phyloP scores from a whole-genome alignment of 108 stramenopile genomes.

The Cyclotella atomus region DNA sequence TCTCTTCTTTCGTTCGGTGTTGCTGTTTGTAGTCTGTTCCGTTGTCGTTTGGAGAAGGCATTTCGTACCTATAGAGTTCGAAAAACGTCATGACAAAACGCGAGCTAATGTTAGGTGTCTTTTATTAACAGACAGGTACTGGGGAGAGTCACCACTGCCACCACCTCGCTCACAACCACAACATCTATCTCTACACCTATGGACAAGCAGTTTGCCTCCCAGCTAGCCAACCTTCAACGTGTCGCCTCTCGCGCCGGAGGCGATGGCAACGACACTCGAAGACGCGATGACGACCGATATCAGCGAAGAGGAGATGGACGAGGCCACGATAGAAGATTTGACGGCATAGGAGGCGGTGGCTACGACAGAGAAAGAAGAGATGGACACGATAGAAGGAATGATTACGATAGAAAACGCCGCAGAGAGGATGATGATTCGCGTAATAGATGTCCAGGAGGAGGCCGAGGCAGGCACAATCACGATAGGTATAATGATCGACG shows the following conservation, averaged over 20 bases:
- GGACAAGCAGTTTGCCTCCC: constrained; percentile 56
- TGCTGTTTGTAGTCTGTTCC: too few relatives aligned
- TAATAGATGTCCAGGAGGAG: not conserved
- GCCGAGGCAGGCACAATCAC: not conserved
- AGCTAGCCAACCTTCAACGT: constrained; percentile 63
- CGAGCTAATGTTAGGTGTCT: too few relatives aligned
- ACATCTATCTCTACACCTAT: too few relatives aligned
- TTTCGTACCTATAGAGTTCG: too few relatives aligned
- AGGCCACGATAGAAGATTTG: too few relatives aligned
- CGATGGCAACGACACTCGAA: not conserved
- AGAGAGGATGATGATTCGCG: not conserved
- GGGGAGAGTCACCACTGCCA: too few relatives aligned
- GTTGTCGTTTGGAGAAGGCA: too few relatives aligned
- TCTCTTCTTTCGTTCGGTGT: too few relatives aligned
- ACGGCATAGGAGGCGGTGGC: not conserved
- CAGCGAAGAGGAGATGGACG: not conserved
- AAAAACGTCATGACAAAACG: too few relatives aligned
- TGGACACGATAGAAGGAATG: not conserved
- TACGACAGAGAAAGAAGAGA: not conserved
- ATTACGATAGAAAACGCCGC: constrained; percentile 7
- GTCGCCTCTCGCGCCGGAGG: constrained; percentile 49
- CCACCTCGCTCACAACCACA: too few relatives aligned
- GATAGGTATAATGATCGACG: not conserved
- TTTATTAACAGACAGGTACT: too few relatives aligned
- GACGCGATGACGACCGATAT: not conserved